phyloP scores from a whole-genome alignment of 148 eudicot genomes.

The Heliosperma pusillum region DNA sequence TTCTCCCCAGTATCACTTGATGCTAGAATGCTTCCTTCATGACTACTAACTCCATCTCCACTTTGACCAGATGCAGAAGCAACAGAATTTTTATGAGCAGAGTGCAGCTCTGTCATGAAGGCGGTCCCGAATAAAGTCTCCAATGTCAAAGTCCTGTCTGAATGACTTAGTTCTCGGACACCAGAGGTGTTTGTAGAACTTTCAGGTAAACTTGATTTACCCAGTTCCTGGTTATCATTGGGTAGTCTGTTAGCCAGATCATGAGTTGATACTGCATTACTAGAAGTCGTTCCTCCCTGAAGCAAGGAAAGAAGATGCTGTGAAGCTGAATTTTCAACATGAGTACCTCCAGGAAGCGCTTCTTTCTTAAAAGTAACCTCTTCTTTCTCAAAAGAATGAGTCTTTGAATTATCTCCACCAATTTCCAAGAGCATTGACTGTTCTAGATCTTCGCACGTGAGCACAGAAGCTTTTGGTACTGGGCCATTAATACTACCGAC shows the following conservation, averaged over 20 bases:
- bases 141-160: slow-evolving; percentile 55
- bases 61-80: slow-evolving; percentile 39
- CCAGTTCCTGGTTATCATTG: slow-evolving; percentile 27
- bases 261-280: slow-evolving; percentile 18
- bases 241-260: slow-evolving; percentile 30
- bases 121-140: slow-evolving; percentile 85
- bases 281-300: slow-evolving; percentile 45
- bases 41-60: slow-evolving; percentile 30
- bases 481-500: slow-evolving; percentile 31
- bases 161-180: slow-evolving; percentile 25
- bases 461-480: slow-evolving; percentile 52
- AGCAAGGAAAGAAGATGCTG: slow-evolving; percentile 81
- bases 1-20: slow-evolving; percentile 35
- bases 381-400: slow-evolving; percentile 32
- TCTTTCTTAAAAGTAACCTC: slow-evolving; percentile 26
- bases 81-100: slow-evolving; percentile 50
- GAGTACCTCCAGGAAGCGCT: slow-evolving; percentile 32
- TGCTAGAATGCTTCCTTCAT: slow-evolving; percentile 24
- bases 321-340: slow-evolving; percentile 37
- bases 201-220: slow-evolving; percentile 18
- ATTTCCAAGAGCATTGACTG: slow-evolving; percentile 73
- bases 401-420: slow-evolving; percentile 35
- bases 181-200: slow-evolving; percentile 33
- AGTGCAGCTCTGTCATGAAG: slow-evolving; percentile 88
- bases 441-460: slow-evolving; percentile 98